Conservation (phyloP, 179 eudicot species). For the Silene coronaria region DNA sequence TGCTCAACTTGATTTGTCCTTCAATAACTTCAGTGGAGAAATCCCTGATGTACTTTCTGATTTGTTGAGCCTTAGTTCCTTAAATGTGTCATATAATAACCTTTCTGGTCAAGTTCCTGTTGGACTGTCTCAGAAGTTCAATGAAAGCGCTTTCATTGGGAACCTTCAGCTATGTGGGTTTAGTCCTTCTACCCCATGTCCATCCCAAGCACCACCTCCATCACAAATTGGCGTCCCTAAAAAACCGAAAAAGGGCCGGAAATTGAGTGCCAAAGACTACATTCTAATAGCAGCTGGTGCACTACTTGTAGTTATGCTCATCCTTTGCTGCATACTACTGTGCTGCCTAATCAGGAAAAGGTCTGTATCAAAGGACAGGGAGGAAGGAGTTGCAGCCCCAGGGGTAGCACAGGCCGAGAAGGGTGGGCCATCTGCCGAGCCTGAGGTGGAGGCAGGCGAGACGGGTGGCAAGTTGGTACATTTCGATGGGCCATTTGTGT, state of each 20-base stretch:
- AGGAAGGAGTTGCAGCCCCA: conserved; percentile 18
- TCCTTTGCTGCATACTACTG: conserved; percentile 60
- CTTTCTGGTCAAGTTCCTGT: conserved; percentile 77
- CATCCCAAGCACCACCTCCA: conserved; percentile 39
- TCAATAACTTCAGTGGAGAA: conserved; percentile 56
- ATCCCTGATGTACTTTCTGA: conserved; percentile 58
- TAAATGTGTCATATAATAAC: conserved; percentile 81
- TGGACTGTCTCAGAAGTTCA: conserved; percentile 47
- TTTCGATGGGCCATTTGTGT: conserved; percentile 79
- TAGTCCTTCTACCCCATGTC: conserved; percentile 49
- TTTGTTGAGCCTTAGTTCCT: conserved; percentile 41
- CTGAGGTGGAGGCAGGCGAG: conserved; percentile 59
- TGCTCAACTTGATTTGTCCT: conserved; percentile 51
- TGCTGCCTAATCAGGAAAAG: conserved; percentile 68
- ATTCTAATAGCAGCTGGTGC: conserved; percentile 81
- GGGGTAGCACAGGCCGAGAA: conserved; percentile 26
- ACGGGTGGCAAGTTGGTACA: conserved; percentile 86
- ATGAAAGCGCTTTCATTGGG: conserved; percentile 66
- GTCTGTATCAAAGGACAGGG: conserved; percentile 29
- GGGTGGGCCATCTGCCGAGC: conserved; percentile 28
- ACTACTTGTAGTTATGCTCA: conserved; percentile 51
- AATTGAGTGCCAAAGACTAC: conserved; percentile 57
- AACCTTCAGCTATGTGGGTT: conserved; percentile 74
- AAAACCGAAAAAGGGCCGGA: conserved; percentile 21
- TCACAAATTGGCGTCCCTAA: conserved; percentile 6